These are phyloP conservation scores for Chrysophaeum taylorii DNA, from an alignment of 352 stramenopile genomes.

Conservation along the genomic window DNA sequence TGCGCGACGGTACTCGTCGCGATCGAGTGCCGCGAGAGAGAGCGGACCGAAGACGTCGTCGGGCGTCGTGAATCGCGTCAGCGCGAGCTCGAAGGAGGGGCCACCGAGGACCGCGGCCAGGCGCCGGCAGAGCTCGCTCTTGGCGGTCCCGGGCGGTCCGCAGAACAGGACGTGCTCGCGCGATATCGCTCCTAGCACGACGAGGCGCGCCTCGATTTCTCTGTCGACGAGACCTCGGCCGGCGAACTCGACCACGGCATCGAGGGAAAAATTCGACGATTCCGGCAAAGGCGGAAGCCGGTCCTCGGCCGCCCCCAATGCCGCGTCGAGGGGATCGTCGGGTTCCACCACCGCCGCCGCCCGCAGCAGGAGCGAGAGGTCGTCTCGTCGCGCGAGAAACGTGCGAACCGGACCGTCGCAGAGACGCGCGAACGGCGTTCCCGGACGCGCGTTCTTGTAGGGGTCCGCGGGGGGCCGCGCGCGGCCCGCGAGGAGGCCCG, in stretches of 20 bases:
- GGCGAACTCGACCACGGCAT: slow-evolving; percentile 31
- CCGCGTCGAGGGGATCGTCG: neutral
- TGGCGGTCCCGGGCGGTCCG: slow-evolving; percentile 30
- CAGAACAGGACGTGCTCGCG: slow-evolving; percentile 47
- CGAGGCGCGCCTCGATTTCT: slow-evolving; percentile 38
- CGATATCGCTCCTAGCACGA: slow-evolving; percentile 40
- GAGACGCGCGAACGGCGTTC: slow-evolving; percentile 30
- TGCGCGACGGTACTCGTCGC: slow-evolving; percentile 42
- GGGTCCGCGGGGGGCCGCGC: neutral
- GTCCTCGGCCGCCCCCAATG: neutral
- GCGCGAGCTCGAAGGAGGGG: slow-evolving; percentile 46
- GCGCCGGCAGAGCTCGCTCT: slow-evolving; percentile 10
- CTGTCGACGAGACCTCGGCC: slow-evolving; percentile 42
- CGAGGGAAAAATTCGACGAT: slow-evolving; percentile 16
- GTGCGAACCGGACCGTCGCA: slow-evolving; percentile 42
- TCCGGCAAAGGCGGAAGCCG: neutral
- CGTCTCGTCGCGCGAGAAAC: slow-evolving; percentile 42
- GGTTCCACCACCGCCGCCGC: neutral
- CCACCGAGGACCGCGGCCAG: slow-evolving; percentile 8
- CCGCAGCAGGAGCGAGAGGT: neutral
- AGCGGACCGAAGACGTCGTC: slow-evolving; percentile 52
- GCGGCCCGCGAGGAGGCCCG: slow-evolving; percentile 40
- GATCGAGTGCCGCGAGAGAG: slow-evolving; percentile 42
- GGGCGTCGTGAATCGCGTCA: slow-evolving; percentile 49
- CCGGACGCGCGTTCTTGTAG: neutral